Evolutionary conservation across 2,329 filamentous ascomycete genomes (phyloP), one percentile per base, ranked within the genome.

Genomic region (Blumeriella jaapii): DNA sequence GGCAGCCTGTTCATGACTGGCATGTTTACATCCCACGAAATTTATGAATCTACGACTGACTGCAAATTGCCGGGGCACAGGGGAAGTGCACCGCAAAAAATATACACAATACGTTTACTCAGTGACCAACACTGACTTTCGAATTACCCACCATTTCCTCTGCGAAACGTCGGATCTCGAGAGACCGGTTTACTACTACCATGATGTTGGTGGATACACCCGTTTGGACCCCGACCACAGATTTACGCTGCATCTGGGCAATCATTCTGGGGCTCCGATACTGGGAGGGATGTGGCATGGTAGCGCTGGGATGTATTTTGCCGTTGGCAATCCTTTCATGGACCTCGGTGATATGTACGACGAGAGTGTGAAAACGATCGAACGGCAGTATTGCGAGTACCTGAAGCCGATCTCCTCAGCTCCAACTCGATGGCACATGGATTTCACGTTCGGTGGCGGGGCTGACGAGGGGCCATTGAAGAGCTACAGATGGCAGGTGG

Each of bases 231-330:
- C 11, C 6, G 9, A 34, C 15, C 31, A 34, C 10, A 34, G 24
- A 1, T 20, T 34, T 13, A 34, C 31, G 23, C 24, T 34, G 24
- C 31, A 34, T 28, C 12, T 19, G 3, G 31, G 31, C 3, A 28
- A 22, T 18, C 24, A 34, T 28, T 28, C 24, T 5, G 24, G 20
- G 10, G 16, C 24, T 5, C 31, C 31, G 19, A 12, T 34, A 8
- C 24, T 34, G 4, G 31, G 31, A 10, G 17, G 24, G 9, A 34
- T 34, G 25, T 29, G 31, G 31, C 25, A 34, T 34, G 27, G 24
- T 18, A 34, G 31, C 19, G 27, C 31, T 12, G 31, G 31, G 15
- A 34, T 34, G 25, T 10, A 34, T 15, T 34, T 34, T 34, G 31
- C 31, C 17, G 31, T 34, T 3, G 31, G 31, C 10, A 16, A 10